phyloP scores from a whole-genome alignment of 345 rosid genomes.

The Kernera saxatilis region DNA sequence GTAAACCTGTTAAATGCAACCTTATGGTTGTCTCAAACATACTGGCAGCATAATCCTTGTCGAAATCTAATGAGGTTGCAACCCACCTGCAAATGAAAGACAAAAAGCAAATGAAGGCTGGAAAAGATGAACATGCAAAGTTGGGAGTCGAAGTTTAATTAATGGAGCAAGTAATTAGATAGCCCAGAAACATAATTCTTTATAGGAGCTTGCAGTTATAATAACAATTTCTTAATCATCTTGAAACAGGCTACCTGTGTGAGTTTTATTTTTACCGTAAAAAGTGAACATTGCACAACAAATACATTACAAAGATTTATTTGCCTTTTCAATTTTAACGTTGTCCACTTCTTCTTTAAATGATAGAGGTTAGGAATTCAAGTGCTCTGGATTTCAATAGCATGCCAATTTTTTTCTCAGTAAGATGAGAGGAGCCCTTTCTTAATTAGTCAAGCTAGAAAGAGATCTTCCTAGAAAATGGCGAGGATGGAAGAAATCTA shows the following conservation, averaged over 20 bases:
- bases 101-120: background rate
- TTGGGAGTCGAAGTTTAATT: background rate
- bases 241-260: background rate
- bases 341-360: background rate
- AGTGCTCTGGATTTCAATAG: background rate
- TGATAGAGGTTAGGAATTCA: background rate
- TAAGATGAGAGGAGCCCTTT: background rate
- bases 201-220: no score
- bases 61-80: slow-evolving; percentile 78
- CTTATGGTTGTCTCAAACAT: slow-evolving; percentile 99
- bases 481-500: background rate
- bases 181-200: background rate
- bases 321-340: background rate
- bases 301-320: background rate
- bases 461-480: background rate
- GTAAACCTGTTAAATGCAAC: slow-evolving; percentile 81
- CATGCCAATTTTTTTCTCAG: no score
- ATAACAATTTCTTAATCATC: background rate
- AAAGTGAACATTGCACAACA: background rate
- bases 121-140: background rate
- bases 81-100: slow-evolving; percentile 73
- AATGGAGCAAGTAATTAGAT: background rate
- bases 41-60: slow-evolving; percentile 90
- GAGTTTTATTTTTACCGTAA: background rate
- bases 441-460: background rate